phyloP scores from a whole-genome alignment of 192 early-diverging fungal species.

The Lobosporangium transversale region DNA sequence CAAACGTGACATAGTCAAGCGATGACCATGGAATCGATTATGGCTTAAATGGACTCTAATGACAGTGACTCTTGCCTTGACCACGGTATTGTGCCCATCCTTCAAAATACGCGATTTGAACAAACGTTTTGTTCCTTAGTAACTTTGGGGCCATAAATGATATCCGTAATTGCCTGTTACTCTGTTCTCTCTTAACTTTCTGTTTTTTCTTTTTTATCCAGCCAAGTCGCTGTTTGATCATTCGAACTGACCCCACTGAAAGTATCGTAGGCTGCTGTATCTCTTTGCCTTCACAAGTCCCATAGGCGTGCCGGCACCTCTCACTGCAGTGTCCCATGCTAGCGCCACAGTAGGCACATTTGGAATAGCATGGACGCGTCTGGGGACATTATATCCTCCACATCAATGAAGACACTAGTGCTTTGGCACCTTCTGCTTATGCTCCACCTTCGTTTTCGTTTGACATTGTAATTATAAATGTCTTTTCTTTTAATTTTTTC shows the following conservation, averaged over 20 bases:
- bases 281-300: too few relatives aligned
- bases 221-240: too few relatives aligned
- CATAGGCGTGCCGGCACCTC: conserved; percentile 23
- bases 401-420: too few relatives aligned
- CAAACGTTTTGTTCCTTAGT: conserved; percentile 8
- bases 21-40: conserved; percentile 68
- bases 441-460: too few relatives aligned
- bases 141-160: conserved; percentile 10
- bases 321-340: conserved; percentile 8
- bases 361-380: conserved; percentile 26
- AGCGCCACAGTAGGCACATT: conserved; percentile 33
- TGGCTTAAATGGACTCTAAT: conserved; percentile 50
- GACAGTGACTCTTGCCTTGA: conserved; percentile 26
- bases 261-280: too few relatives aligned
- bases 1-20: conserved; percentile 61
- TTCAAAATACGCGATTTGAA: conserved; percentile 41
- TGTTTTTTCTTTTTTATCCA: too few relatives aligned
- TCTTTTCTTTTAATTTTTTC: too few relatives aligned
- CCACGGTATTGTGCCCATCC: conserved; percentile 46
- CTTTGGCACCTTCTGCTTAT: too few relatives aligned
- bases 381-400: conserved; percentile 19
- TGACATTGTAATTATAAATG: too few relatives aligned
- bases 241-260: too few relatives aligned
- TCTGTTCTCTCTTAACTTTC: too few relatives aligned
- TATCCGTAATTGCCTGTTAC: conserved; percentile 23